These are phyloP conservation scores for Nosema muscidifuracis DNA, from an alignment of 371 early-diverging fungal species.

Conservation along the genomic window DNA sequence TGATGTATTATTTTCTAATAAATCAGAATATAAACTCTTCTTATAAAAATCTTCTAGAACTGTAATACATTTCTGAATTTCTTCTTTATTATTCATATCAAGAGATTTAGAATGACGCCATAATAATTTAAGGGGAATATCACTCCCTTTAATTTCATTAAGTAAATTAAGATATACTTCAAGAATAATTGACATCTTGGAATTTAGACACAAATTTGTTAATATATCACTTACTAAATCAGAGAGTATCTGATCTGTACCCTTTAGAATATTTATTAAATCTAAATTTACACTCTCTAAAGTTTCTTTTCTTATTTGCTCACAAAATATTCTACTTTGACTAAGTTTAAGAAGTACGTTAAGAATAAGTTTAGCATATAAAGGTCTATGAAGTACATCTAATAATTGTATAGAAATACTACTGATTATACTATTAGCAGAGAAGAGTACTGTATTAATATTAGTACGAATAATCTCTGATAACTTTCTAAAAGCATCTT, in stretches of 20 bases:
- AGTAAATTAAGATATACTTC: conserved; percentile 39
- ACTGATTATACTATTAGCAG: conserved; percentile 43
- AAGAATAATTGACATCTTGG: conserved; percentile 12
- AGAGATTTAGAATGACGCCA: conserved; percentile 61
- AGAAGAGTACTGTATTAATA: conserved; percentile 11
- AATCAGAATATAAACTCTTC: conserved; percentile 22
- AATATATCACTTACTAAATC: conserved; percentile 44
- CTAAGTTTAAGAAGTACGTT: conserved; percentile 34
- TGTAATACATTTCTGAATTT: conserved; percentile 29
- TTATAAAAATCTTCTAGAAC: conserved; percentile 49
- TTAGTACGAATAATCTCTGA: conserved; percentile 17
- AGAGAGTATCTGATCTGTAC: background rate
- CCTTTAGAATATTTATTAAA: conserved; percentile 33
- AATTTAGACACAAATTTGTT: conserved; percentile 50
- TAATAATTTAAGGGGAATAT: conserved; percentile 57
- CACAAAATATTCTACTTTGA: conserved; percentile 23
- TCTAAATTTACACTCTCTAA: conserved; percentile 28
- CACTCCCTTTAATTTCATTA: conserved; percentile 16
- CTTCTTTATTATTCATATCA: conserved; percentile 23
- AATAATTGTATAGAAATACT: conserved; percentile 45
- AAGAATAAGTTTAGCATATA: conserved; percentile 10
- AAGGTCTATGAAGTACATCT: conserved; percentile 12
- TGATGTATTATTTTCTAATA: conserved; percentile 36
- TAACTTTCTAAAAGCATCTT: conserved; percentile 31
- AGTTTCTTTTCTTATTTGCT: conserved; percentile 40